Percentiles rank a stretch among this genome's conserved stretches.
phyloP scores from a whole-genome alignment of 2,329 filamentous ascomycete species.

The Hypoxylon sp. region DNA sequence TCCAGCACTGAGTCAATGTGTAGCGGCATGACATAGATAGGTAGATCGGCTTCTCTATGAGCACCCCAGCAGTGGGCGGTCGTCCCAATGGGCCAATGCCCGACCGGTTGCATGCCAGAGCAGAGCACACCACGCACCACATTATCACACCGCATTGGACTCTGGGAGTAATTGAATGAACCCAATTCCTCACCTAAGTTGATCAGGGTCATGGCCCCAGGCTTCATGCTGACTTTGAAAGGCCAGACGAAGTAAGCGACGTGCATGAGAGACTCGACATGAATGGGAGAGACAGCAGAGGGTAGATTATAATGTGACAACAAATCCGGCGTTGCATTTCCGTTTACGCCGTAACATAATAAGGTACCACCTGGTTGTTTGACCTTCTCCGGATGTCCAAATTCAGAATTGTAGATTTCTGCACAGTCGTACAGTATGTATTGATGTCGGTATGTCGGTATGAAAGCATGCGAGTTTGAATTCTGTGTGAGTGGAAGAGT shows the following conservation, averaged over 20 bases:
- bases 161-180: conserved; percentile 9
- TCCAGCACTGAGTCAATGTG: conserved; percentile 30
- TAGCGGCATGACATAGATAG: conserved; percentile 29
- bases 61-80: conserved; percentile 19
- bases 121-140: conserved; percentile 18
- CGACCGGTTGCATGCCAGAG: conserved; percentile 35
- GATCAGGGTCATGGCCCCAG: conserved; percentile 41
- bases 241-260: conserved; percentile 32
- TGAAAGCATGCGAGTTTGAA: neutral
- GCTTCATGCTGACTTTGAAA: conserved; percentile 41
- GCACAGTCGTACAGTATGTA: neutral
- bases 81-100: conserved; percentile 38
- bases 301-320: conserved; percentile 34
- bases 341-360: conserved; percentile 42
- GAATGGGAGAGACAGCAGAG: conserved; percentile 25
- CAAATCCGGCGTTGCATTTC: conserved; percentile 38
- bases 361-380: conserved; percentile 13
- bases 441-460: conserved; percentile 1
- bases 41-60: conserved; percentile 20
- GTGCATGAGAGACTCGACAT: conserved; percentile 27
- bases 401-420: conserved; percentile 5
- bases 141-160: conserved; percentile 23
- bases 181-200: conserved; percentile 40
- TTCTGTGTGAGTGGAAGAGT: conserved; percentile 14
- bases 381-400: neutral